Percentiles rank a stretch among this genome's conserved stretches.
These are phyloP conservation scores for Tylopilus felleus DNA, from an alignment of 768 basidiomycete species.

Conservation along the genomic window DNA sequence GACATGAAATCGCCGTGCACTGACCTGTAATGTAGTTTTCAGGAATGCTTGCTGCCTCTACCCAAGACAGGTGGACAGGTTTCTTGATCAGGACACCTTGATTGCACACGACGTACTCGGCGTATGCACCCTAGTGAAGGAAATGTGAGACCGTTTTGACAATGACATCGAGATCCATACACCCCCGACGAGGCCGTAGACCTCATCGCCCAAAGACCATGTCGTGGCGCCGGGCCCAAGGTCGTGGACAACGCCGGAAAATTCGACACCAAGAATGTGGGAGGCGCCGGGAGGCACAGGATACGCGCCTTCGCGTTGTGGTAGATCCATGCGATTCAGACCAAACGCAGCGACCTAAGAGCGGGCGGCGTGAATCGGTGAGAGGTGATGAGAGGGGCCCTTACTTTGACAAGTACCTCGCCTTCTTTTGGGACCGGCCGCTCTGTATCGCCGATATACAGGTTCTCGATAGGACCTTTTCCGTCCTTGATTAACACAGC, in stretches of 20 bases:
- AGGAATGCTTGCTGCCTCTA: slow-evolving; percentile 81
- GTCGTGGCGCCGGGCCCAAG: slow-evolving; percentile 48
- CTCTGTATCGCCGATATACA: slow-evolving; percentile 71
- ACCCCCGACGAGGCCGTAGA: slow-evolving; percentile 75
- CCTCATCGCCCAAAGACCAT: slow-evolving; percentile 67
- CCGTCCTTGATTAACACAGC: slow-evolving; percentile 76
- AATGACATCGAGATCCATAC: slow-evolving; percentile 42
- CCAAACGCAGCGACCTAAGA: slow-evolving; percentile 75
- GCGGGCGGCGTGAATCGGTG: slow-evolving; percentile 1
- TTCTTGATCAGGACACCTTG: slow-evolving; percentile 70
- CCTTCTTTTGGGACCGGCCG: slow-evolving; percentile 55
- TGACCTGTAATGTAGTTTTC: slow-evolving; percentile 91
- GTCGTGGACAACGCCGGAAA: slow-evolving; percentile 62
- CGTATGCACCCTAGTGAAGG: slow-evolving; percentile 74
- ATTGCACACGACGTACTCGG: slow-evolving; percentile 73
- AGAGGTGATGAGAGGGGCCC: slow-evolving; percentile 10
- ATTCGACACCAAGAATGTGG: slow-evolving; percentile 82
- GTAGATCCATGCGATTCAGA: slow-evolving; percentile 85
- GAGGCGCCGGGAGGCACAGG: slow-evolving; percentile 75
- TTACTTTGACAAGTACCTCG: slow-evolving; percentile 79
- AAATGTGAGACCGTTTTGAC: slow-evolving; percentile 1
- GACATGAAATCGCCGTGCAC: slow-evolving; percentile 18
- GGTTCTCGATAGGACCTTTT: slow-evolving; percentile 69
- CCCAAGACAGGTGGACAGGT: slow-evolving; percentile 72
- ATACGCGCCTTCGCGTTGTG: slow-evolving; percentile 70